A percentile compares a stretch with the other conserved stretches of the same genome.
Conservation (phyloP, 768 basidiomycete species). For the Boletus sensibilis region DNA sequence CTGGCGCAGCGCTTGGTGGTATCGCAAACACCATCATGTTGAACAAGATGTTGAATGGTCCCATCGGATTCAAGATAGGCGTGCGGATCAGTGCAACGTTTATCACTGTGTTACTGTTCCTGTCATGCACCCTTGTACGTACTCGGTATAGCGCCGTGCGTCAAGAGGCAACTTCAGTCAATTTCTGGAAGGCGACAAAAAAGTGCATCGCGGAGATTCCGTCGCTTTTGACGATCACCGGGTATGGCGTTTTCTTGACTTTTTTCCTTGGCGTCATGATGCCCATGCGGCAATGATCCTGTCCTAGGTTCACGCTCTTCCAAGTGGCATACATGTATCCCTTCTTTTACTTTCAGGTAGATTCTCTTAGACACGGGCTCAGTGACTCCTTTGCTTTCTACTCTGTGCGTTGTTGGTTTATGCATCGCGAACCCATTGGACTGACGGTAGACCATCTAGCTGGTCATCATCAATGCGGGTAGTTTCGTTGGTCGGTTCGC, state of each 20-base stretch:
- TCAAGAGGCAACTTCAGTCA: background rate
- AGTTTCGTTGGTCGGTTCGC: conserved; percentile 48
- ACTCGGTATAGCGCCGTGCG: conserved; percentile 26
- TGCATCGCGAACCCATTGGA: background rate
- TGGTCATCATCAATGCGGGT: conserved; percentile 53
- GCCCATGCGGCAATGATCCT: background rate
- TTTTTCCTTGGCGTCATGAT: background rate
- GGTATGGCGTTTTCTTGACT: conserved; percentile 4
- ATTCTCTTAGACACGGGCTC: conserved; percentile 50
- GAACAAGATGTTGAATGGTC: conserved; percentile 43
- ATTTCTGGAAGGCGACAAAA: conserved; percentile 18
- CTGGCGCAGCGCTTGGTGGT: conserved; percentile 53
- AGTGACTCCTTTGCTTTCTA: conserved; percentile 51
- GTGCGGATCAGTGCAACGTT: conserved; percentile 41
- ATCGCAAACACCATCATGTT: conserved; percentile 60
- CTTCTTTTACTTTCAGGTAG: conserved; percentile 58
- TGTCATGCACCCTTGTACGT: conserved; percentile 39
- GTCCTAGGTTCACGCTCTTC: conserved; percentile 26
- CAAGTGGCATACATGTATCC: conserved; percentile 48
- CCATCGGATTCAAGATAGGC: conserved; percentile 44
- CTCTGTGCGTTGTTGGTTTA: conserved; percentile 35
- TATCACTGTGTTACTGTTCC: conserved; percentile 35
- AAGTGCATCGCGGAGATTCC: conserved; percentile 26
- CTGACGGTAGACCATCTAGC: conserved; percentile 27
- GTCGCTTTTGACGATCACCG: conserved; percentile 26